Percentiles rank a stretch among this genome's conserved stretches.
Evolutionary conservation across 1,284 basidiomycete species (phyloP).

Genomic region (Melampsora larici-populina): DNA sequence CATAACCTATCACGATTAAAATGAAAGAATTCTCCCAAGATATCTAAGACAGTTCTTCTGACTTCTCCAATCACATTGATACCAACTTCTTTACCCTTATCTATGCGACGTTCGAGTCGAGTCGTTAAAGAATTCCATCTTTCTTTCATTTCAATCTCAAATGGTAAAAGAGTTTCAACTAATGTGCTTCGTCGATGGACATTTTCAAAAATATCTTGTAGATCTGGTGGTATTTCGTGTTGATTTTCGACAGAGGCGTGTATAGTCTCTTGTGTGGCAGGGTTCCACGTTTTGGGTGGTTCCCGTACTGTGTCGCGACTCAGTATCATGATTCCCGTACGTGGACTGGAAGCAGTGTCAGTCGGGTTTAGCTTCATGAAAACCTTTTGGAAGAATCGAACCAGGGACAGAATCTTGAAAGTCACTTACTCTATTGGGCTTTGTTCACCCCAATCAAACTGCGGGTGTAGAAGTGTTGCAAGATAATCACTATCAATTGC

Average conservation of each 20-base stretch:
- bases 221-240: conserved; percentile 5
- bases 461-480: conserved; percentile 9
- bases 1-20: background rate
- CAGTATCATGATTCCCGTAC: conserved; percentile 12
- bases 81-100: background rate
- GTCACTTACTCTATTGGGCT: conserved; percentile 30
- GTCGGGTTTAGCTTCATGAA: background rate
- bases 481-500: conserved; percentile 32
- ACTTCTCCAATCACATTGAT: background rate
- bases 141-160: conserved; percentile 26
- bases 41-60: background rate
- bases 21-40: background rate
- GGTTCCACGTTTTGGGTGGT: conserved; percentile 11
- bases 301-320: conserved; percentile 26
- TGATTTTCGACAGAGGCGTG: conserved; percentile 34
- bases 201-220: conserved; percentile 18
- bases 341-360: conserved; percentile 15
- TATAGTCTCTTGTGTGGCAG: conserved; percentile 30
- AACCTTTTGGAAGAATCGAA: background rate
- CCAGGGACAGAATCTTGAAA: background rate
- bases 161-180: conserved; percentile 23
- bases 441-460: conserved; percentile 26
- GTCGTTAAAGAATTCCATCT: conserved; percentile 12
- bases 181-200: background rate
- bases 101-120: background rate